Conservation (phyloP, 2,329 filamentous ascomycete species). For the Pleurostoma richardsiae region DNA sequence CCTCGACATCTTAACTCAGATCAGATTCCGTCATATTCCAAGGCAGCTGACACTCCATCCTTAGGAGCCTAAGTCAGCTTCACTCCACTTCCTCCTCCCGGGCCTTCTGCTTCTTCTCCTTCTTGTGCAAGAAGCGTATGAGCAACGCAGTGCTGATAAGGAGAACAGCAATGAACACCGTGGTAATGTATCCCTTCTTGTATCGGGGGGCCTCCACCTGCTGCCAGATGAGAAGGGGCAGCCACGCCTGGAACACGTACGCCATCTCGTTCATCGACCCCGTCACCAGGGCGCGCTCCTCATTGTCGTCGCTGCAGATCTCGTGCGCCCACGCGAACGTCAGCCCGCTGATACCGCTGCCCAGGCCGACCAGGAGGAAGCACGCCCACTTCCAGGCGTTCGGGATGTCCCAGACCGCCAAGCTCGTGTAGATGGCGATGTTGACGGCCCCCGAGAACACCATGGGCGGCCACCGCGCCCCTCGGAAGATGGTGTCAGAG, state of each 20-base stretch:
- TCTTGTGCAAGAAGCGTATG: conserved; percentile 38
- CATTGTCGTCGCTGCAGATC: conserved; percentile 46
- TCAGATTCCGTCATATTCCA: no score
- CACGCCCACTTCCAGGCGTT: conserved; percentile 58
- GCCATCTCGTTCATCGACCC: conserved; percentile 65
- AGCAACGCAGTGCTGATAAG: conserved; percentile 46
- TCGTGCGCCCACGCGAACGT: conserved; percentile 45
- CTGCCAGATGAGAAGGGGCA: conserved; percentile 63
- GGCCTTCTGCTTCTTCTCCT: conserved; percentile 22
- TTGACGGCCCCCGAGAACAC: conserved; percentile 45
- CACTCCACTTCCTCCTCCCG: no score
- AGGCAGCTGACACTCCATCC: no score
- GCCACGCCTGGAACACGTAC: conserved; percentile 65
- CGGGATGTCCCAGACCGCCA: conserved; percentile 40
- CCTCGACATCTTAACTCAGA: no score
- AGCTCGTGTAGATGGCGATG: conserved; percentile 30
- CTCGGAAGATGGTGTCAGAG: conserved; percentile 55
- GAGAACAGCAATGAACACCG: conserved; percentile 38
- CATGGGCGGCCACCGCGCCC: conserved; percentile 59
- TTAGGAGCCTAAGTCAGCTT: no score
- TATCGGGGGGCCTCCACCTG: conserved; percentile 58
- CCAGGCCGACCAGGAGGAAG: conserved; percentile 51
- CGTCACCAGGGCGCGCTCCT: conserved; percentile 62
- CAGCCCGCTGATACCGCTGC: conserved; percentile 38
- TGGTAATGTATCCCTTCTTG: conserved; percentile 55